phyloP scores from a whole-genome alignment of 2,329 filamentous ascomycete species.

The Atkinsonella hypoxylon region DNA sequence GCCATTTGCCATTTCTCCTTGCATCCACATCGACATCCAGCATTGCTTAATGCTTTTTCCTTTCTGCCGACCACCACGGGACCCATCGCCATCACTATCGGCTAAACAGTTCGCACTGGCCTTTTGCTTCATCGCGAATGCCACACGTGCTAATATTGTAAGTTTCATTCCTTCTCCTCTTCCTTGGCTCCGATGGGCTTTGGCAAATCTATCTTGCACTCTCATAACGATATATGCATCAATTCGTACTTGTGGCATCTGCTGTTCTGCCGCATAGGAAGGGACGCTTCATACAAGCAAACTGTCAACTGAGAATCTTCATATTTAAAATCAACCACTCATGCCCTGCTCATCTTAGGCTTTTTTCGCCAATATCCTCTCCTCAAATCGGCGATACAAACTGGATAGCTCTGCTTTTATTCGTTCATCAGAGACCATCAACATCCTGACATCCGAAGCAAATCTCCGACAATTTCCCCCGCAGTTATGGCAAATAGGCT shows the following conservation, averaged over 20 bases:
- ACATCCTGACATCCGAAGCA: neutral
- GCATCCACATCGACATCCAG: conserved; percentile 11
- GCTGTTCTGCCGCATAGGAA: neutral
- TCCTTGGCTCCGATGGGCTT: neutral
- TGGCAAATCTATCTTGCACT: neutral
- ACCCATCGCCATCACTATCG: conserved; percentile 1
- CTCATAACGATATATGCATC: neutral
- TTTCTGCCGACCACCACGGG: neutral
- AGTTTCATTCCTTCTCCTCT: conserved; percentile 8
- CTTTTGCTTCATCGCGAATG: conserved; percentile 16
- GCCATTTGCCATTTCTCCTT: conserved; percentile 6
- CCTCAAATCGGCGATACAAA: neutral
- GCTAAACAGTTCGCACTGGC: neutral
- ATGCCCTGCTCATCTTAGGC: neutral
- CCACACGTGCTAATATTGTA: conserved; percentile 15
- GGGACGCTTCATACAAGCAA: neutral
- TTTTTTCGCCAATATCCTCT: neutral
- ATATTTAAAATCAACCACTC: neutral
- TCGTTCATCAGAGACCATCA: neutral
- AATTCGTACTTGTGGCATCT: neutral
- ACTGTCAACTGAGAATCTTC: neutral
- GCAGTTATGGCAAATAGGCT: conserved; percentile 35
- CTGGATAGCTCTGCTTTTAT: neutral
- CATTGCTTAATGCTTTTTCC: conserved; percentile 17
- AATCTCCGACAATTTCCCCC: conserved; percentile 3